Percentiles rank a stretch among this genome's conserved stretches.
Evolutionary conservation across 1,284 basidiomycete genomes (phyloP).

Genomic region (Tausonia pullulans): DNA sequence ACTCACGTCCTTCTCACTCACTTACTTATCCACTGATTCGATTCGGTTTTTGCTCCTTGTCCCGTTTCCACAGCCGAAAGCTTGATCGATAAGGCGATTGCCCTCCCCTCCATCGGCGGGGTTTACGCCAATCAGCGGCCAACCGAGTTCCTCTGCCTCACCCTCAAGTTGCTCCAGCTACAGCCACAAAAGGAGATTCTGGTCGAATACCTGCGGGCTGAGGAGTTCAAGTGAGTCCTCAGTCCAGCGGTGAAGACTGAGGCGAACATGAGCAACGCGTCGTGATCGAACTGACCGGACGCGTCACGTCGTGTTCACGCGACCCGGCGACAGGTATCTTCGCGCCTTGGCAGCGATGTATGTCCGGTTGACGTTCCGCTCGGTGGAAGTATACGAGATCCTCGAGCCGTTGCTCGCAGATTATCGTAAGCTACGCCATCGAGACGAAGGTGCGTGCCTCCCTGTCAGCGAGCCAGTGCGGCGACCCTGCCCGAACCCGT

Average conservation of each 20-base stretch:
- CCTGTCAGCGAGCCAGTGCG: background rate
- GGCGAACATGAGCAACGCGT: background rate
- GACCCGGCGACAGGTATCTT: conserved; percentile 55
- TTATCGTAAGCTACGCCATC: conserved; percentile 74
- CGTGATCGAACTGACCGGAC: background rate
- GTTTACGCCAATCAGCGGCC: conserved; percentile 87
- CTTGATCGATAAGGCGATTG: conserved; percentile 84
- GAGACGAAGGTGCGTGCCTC: conserved; percentile 57
- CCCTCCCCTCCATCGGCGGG: conserved; percentile 74
- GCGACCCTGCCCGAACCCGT: no score
- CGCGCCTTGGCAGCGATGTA: conserved; percentile 89
- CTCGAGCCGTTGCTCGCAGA: conserved; percentile 91
- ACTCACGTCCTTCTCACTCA: background rate
- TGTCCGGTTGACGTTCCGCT: conserved; percentile 82
- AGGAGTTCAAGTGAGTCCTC: conserved; percentile 88
- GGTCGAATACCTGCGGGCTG: conserved; percentile 83
- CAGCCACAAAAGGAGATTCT: conserved; percentile 96
- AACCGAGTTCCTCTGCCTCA: conserved; percentile 80
- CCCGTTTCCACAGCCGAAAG: conserved; percentile 56
- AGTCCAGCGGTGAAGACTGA: no score
- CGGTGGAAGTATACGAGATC: conserved; percentile 81
- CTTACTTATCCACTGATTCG: background rate
- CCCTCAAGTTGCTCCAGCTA: conserved; percentile 88
- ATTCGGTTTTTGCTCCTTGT: background rate
- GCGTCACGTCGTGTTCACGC: background rate